Evolutionary conservation across 768 basidiomycete species (phyloP), one percentile per base, ranked within the genome.

Genomic region (Rhizopogon rudus): DNA sequence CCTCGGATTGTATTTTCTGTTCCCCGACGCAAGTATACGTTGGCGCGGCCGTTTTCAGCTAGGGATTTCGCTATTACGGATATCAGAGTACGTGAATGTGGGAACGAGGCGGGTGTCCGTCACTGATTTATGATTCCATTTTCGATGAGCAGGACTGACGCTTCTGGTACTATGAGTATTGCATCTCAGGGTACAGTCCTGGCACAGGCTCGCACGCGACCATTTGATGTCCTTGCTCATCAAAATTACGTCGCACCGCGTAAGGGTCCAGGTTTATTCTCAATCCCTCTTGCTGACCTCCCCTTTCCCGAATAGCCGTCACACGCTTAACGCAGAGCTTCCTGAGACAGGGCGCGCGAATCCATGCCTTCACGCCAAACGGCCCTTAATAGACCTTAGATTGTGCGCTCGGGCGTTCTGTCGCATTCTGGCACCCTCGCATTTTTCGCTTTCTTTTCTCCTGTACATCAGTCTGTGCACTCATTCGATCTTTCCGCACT

Each of bases 21-120:
- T 95, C 64, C 87, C 93, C 6, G 93, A 97, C 70, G 91, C 91
- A 63, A 92, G 91, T 67, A 83, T 96, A 54, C 81, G 91, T 16
- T 81, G 81, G 75, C 77, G 81, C 25, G 93, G 93, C 7, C 80
- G 77, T 16, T 97, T 86, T 72, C 81, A 83, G 64, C 77, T 95
- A 53, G 81, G 84, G 51, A 78, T 93, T 53, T 84, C 81, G 49
- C 77, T 95, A 51, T 76, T 91, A 69, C 80, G 81, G 65, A 81
- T 91, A 63, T 86, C 85, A 62, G 83, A 81, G 93, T 86, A 75
- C 80, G 85, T 75, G 44, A 35, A 55, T 44, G 44, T 22, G 56
- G 58, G 53, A 42, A 56, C 45, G 61, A 63, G 49, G 42, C 25
- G 52, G 40, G 48, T 54, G 40, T 41, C 48, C 13, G 37, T 52